Evolutionary conservation across 345 rosid species (phyloP), one percentile per base, ranked within the genome.

Genomic region (Laguncularia racemosa): DNA sequence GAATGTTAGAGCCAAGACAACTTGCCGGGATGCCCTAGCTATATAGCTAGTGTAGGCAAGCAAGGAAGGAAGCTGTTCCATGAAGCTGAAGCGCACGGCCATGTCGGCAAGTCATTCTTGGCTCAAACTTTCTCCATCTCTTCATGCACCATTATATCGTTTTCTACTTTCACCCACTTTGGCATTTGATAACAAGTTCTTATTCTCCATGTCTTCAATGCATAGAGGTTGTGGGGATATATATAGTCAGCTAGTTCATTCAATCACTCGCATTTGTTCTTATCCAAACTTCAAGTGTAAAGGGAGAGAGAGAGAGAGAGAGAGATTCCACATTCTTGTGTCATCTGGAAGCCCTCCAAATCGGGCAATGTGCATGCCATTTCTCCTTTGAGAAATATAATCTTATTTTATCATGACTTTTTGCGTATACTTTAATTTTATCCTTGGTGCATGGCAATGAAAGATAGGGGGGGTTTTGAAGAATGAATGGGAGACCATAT

Each of bases 51-150:
- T n/a, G n/a, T n/a, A 9, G 9, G 40, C 40, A 15, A 48, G 52
- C 53, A 15, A 47, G 18, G 16, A 14, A 51, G 20, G 16, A 20
- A 23, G 53, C 19, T 14, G 20, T 55, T 52, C 14, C 23, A 13
- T 20, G 2, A 13, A 10, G 28, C 6, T 1, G 6, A 47, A n/a
- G n/a, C n/a, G n/a, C n/a, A n/a, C 16, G 16, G 50, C 16, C 23
- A 33, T 53, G 53, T 1, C 15, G 57, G 68, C 68, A 57, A 64
- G 62, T 64, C 68, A 57, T 64, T 57, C 62, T 26, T 57, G 68
- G 57, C 68, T 64, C 68, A 57, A 64, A 57, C 62, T 21, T 52
- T 16, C 68, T 23, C 50, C 45, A 47, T 62, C 65, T 53, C 65
- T 62, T 62, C 65, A 21, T 51, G 16, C 13, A 6, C 17, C 44